Conservation (phyloP, 2,329 filamentous ascomycete species). For the Fusarium bactridioides region DNA sequence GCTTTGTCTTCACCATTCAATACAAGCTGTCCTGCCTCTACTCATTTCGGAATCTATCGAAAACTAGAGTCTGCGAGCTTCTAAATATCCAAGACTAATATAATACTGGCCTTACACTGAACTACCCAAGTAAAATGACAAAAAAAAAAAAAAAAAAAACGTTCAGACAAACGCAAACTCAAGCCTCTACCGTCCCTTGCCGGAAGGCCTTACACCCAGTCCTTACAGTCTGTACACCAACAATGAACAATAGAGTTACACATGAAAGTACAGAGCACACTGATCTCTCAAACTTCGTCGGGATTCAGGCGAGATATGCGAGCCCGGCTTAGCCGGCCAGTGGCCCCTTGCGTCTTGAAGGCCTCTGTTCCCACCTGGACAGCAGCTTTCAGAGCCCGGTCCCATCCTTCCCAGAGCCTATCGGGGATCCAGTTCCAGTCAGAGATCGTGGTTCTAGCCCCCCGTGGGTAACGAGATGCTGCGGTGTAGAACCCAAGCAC, state of each 20-base stretch:
- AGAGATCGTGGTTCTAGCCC: background rate
- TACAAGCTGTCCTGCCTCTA: no score
- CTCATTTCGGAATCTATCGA: no score
- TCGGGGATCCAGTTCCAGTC: background rate
- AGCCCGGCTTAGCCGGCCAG: background rate
- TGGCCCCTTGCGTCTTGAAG: background rate
- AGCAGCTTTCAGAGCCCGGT: background rate
- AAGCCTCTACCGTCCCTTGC: background rate
- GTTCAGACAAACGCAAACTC: fast-evolving
- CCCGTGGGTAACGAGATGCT: background rate
- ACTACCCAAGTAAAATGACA: background rate
- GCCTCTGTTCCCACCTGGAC: background rate
- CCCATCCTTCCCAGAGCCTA: background rate
- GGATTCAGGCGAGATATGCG: background rate
- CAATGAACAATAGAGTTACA: background rate
- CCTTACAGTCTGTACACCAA: no score
- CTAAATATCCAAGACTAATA: background rate
- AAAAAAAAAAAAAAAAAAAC: background rate
- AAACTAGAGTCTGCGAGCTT: background rate
- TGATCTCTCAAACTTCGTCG: background rate
- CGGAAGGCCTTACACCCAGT: background rate
- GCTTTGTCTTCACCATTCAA: background rate
- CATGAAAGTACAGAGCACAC: fast-evolving
- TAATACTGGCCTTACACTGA: background rate
- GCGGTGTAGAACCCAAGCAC: background rate